Percentiles rank a stretch among this genome's conserved stretches.
Evolutionary conservation across 768 basidiomycete species (phyloP).

Genomic region (Lyophyllum shimeji): DNA sequence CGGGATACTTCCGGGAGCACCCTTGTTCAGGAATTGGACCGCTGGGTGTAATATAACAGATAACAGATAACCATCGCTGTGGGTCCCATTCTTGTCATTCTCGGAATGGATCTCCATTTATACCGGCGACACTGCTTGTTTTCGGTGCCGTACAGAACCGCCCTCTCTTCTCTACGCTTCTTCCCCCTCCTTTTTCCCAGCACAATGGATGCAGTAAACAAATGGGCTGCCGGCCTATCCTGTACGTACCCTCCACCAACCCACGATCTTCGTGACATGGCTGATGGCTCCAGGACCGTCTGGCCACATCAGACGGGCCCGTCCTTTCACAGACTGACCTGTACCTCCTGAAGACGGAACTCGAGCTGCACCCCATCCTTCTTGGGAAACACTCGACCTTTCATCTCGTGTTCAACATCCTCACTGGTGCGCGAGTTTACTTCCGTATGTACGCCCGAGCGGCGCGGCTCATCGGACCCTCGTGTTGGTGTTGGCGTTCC

Average conservation of each 20-base stretch:
- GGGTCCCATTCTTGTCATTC: background rate
- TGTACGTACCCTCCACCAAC: constrained; percentile 30
- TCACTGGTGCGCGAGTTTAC: constrained; percentile 47
- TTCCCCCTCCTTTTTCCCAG: background rate
- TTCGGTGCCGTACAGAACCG: too few species aligned
- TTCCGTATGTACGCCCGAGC: too few species aligned
- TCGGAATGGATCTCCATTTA: background rate
- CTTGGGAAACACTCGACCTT: constrained; percentile 45
- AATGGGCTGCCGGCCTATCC: constrained; percentile 43
- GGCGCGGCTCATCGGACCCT: too few species aligned
- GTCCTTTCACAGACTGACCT: constrained; percentile 79
- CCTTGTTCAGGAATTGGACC: too few species aligned
- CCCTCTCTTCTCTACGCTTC: background rate
- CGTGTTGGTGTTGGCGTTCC: too few species aligned
- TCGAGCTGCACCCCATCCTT: constrained; percentile 76
- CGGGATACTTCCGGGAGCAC: too few species aligned
- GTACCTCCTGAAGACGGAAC: constrained; percentile 68
- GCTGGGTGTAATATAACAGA: too few species aligned
- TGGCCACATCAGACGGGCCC: constrained; percentile 73
- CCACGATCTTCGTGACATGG: background rate
- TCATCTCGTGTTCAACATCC: constrained; percentile 71
- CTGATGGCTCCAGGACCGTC: background rate
- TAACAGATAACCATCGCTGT: background rate
- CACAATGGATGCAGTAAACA: constrained; percentile 27
- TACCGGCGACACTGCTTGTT: background rate